Base-by-base conservation (phyloP, 306 rosid species). In the Cicer cuneatum region DNA sequence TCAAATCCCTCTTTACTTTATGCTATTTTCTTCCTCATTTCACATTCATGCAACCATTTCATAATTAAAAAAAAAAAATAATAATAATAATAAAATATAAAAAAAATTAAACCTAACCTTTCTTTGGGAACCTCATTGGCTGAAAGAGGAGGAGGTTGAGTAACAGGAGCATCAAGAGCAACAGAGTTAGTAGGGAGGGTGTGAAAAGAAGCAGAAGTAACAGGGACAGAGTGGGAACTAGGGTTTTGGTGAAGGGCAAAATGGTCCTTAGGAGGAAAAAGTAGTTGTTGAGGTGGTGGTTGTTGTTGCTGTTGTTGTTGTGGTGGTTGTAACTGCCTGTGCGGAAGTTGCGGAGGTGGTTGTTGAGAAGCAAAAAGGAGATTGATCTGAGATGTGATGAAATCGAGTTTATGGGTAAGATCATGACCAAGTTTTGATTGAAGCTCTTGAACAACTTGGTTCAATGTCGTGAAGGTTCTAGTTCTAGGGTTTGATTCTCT, bases 381-480 rank as follows among this genome's bases (percentile, higher is more conserved):
- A 53, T 84, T 88, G 87, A 89, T 92, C 85, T 88, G 92, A 12
- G 72, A 18, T 10, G 81, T 68, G 37, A 92, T 88, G 90, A 89
- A 88, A 51, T 92, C 89, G 53, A 86, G 35, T 81, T 92, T 92
- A 77, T 86, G 87, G 42, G 93, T 71, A 62, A 92, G 91, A 78
- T 88, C 92, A 54, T 68, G 71, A 10, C 90, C 89, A 10, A 92
- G 96, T 78, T 88, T 85, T 52, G 93, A 62, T 72, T 89, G 83
- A 74, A 92, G 87, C 82, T 86, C 81, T 29, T 77, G 85, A 10
- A 89, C 86, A 43, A 92, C 83, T n/a, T 82, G 90, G 85, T 85
- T 82, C 9, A 92, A 46, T 16, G 92, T 80, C 18, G 83, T 72
- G 81, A 85, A 75, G 51, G 52, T 65, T 76, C 81, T 48, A 5